Base-by-base conservation (phyloP, 345 rosid genomes). In the Anastatica hierochuntica region DNA sequence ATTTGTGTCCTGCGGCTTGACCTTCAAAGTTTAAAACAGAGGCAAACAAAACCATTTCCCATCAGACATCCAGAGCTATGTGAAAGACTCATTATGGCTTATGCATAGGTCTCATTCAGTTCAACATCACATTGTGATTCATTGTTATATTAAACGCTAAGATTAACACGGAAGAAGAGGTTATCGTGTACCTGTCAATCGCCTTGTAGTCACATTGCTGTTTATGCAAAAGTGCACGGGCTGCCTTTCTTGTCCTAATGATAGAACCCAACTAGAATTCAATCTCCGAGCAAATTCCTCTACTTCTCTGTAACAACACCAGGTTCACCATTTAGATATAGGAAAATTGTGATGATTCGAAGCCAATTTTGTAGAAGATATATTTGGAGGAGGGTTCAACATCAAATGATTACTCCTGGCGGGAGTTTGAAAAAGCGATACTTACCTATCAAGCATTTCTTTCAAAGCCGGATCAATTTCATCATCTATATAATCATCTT, bases 241-340 rank as follows among this genome's bases (percentile, higher is more conserved):
- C 57, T 67, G 84, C 37, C 73, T 77, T 62, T 84, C 85, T 56
- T 69, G 83, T 61, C 86, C 87, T 64, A 76, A 56, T 5, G 78
- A 81, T 27, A 80, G 71, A 41, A 90, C 82, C 73, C 95, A 86
- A 59, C 82, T 86, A 7, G 96, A 84, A 70, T 86, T 90, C 58
- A 87, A 71, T 78, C 96, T 79, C 18, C 96, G 77, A 18, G 95
- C 96, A 76, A 86, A 90, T 51, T 87, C 98, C 72, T 78, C 97
- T 37, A 86, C 97, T 71, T 90, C 97, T 69, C 97, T 90, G 64
- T 37, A 30, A 38, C 15, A 23, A 45, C 37, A 67, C 3, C 20
- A 53, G 34, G 33, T 39, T 45, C 42, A 51, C 39, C 42, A 29
- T 14, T 52, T 35, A 24, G n/a, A n/a, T n/a, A n/a, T n/a, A n/a